Base-by-base conservation (phyloP, 331 rosid species). In the Quercus phellos region DNA sequence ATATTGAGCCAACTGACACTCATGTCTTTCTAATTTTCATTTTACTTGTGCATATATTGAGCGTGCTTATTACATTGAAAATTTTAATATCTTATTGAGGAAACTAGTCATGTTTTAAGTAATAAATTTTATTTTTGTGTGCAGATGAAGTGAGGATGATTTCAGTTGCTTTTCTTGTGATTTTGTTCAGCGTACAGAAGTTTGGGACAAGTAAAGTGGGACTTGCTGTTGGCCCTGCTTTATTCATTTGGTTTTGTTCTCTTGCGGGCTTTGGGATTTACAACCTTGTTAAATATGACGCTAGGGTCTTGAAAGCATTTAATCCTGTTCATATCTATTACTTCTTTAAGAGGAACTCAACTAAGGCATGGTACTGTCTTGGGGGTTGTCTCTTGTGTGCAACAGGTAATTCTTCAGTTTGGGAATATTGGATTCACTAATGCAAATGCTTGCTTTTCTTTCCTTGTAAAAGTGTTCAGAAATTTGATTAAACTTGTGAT, bases 361-460 rank as follows among this genome's bases (percentile, higher is more conserved):
- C 87, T 71, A 94, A 90, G 81, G 97, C 97, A 16, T 94, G 97
- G 96, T 94, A 89, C 83, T 68, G 94, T 86, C 97, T 94, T 61
- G 98, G 97, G 80, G 98, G 98, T 59, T 94, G 98, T 86, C 88
- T 94, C 79, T 90, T 92, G 64, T 92, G 96, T 83, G 98, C 97
- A 75, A 94, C 98, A 76, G 98, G 98, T 93, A 91, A 87, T 34
- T 73, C 43, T 76, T 79, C 70, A n/a, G 11, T 54, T 38, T 79
- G 55, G 79, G 68, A 80, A 64, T 51, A 43, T 55, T 83, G 66
- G 69, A 51, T 75, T 55, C 66, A 77, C 46, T 55, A 69, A 72
- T 70, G 56, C 54, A 35, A 46, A 11, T 74, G 74, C 60, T 61
- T 76, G 51, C 51, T 53, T 69, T 67, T 19, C 60, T 19, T 79